These are phyloP conservation scores for Sungouiozyma intestinalis DNA, from an alignment of 805 yeast genomes.

Conservation along the genomic window DNA sequence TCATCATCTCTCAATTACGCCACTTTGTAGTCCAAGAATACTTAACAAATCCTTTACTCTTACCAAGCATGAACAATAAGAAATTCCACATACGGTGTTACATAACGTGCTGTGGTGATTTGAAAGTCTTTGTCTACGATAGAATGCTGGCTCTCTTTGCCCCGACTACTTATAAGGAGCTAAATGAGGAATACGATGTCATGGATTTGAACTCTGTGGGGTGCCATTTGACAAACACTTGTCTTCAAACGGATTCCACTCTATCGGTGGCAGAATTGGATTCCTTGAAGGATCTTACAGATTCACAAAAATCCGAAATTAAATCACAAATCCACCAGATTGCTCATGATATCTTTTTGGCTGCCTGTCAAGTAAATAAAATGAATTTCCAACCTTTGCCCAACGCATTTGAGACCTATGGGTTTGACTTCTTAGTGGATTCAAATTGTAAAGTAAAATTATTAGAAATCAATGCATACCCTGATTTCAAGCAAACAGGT, in stretches of 20 bases:
- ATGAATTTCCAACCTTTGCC: slow-evolving; percentile 74
- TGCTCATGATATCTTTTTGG: slow-evolving; percentile 62
- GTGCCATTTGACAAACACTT: slow-evolving; percentile 90
- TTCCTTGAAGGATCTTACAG: slow-evolving; percentile 36
- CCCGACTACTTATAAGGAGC: slow-evolving; percentile 33
- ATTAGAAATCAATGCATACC: slow-evolving; percentile 85
- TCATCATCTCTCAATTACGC: slow-evolving; percentile 77
- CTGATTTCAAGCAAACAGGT: slow-evolving; percentile 96
- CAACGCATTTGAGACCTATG: slow-evolving; percentile 80
- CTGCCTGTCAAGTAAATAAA: slow-evolving; percentile 72
- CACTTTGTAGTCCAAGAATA: slow-evolving; percentile 89
- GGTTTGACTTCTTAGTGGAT: slow-evolving; percentile 78
- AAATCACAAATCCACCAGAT: slow-evolving; percentile 48
- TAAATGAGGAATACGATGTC: slow-evolving; percentile 27
- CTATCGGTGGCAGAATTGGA: slow-evolving; percentile 56
- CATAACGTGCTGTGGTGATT: slow-evolving; percentile 62
- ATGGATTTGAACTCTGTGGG: slow-evolving; percentile 35
- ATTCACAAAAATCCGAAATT: slow-evolving; percentile 32
- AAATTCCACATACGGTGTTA: slow-evolving; percentile 89
- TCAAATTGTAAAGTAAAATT: slow-evolving; percentile 43
- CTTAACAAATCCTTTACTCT: slow-evolving; percentile 53
- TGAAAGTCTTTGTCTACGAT: slow-evolving; percentile 69
- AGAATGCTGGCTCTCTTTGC: slow-evolving; percentile 81
- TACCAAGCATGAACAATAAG: slow-evolving; percentile 47
- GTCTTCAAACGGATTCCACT: slow-evolving; percentile 45